phyloP scores from a whole-genome alignment of 176 grass and related monocot genomes.

The Oryza australiensis region DNA sequence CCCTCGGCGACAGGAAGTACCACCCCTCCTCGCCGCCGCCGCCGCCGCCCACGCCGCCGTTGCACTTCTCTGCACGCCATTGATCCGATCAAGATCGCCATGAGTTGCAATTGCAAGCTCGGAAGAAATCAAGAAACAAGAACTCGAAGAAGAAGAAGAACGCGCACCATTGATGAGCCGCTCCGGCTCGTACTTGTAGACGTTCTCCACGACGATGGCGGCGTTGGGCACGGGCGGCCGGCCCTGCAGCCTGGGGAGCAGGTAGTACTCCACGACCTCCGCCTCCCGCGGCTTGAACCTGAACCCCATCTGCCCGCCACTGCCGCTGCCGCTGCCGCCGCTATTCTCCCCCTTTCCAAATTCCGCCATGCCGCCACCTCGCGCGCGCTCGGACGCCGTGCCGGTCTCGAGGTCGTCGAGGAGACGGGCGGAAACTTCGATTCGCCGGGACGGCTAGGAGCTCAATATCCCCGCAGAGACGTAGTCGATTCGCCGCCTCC shows the following conservation, averaged over 20 bases:
- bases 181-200: conserved; percentile 30
- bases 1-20: conserved; percentile 48
- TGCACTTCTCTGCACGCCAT: conserved; percentile 8
- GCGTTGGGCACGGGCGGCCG: not conserved
- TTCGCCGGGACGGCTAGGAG: not conserved
- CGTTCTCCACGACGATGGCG: conserved; percentile 27
- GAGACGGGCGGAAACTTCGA: not conserved
- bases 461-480: not conserved
- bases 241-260: conserved; percentile 37
- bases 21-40: not conserved
- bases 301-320: not conserved
- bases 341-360: not conserved
- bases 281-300: conserved; percentile 16
- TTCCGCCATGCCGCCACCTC: conserved; percentile 9
- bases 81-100: not conserved
- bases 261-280: conserved; percentile 32
- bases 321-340: too few relatives aligned
- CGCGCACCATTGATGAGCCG: conserved; percentile 18
- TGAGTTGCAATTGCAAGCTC: not conserved
- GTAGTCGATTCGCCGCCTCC: not conserved
- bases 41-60: not conserved
- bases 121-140: not conserved
- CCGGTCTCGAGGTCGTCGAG: not conserved
- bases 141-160: not conserved
- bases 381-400: too few relatives aligned